Percentiles rank a stretch among this genome's conserved stretches.
phyloP scores from a whole-genome alignment of 148 eudicot genomes.

The Fagopyrum homotropicum region DNA sequence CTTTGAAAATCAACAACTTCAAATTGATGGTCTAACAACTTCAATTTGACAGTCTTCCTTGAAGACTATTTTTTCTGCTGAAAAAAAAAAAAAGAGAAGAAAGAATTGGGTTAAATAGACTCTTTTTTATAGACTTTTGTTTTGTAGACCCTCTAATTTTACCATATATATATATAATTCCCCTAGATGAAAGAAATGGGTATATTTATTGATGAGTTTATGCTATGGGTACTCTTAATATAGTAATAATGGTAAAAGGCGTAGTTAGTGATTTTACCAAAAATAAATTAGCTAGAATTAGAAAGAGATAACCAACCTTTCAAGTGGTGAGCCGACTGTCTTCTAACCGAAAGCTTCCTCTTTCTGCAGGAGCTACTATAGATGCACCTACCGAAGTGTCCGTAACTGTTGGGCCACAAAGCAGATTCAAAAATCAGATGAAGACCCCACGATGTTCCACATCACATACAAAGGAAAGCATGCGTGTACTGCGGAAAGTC shows the following conservation, averaged over 20 bases:
- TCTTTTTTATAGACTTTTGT: too few relatives aligned
- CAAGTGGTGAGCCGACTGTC: background rate
- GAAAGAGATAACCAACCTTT: background rate
- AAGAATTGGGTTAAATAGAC: background rate
- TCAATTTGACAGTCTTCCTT: background rate
- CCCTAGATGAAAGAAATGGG: too few relatives aligned
- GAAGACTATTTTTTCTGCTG: background rate
- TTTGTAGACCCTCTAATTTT: too few relatives aligned
- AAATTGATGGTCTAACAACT: too few relatives aligned
- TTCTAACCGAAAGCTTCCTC: background rate
- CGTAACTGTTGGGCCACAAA: slow-evolving; percentile 54
- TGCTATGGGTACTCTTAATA: too few relatives aligned
- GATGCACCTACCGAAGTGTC: slow-evolving; percentile 33
- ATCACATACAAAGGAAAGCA: slow-evolving; percentile 45
- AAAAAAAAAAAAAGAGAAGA: background rate
- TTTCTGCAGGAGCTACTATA: slow-evolving; percentile 41
- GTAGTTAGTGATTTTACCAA: too few relatives aligned
- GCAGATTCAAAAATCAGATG: slow-evolving; percentile 45
- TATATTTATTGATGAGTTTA: too few relatives aligned
- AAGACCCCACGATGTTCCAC: slow-evolving; percentile 30
- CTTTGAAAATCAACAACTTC: too few relatives aligned
- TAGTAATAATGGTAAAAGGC: too few relatives aligned
- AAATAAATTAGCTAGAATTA: background rate
- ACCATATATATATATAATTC: too few relatives aligned
- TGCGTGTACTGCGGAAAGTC: slow-evolving; percentile 21